Evolutionary conservation across 768 basidiomycete genomes (phyloP), one percentile per base, ranked within the genome.

Genomic region (Tremella fuciformis): DNA sequence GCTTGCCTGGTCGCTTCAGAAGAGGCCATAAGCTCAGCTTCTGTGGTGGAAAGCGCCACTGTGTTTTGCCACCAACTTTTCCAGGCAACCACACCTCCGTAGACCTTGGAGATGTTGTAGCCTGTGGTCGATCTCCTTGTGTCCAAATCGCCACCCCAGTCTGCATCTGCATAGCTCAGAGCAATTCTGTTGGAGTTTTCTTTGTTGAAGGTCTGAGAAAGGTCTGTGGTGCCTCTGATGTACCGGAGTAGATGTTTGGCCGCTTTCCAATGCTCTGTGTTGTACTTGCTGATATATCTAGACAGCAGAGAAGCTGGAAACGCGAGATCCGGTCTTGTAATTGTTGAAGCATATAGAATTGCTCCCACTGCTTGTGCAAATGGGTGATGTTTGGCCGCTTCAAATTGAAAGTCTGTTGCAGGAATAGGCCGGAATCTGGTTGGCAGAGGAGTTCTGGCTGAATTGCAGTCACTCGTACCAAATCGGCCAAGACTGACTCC

Each of bases 81-180:
- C 82, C 82, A 84, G 2, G 73, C 62, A 4, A 83, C 67, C 1
- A 78, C 66, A 3, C 77, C 80, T 0, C 77, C 76, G 19, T 65
- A 61, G n/a, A n/a, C n/a, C 29, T 79, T 44, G 8, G 70, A 64
- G 69, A 71, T 77, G 13, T 49, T 75, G 55, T 61, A 79, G 13
- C 75, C 79, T 26, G 57, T 79, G 8, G 69, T 78, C 2, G 79
- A 80, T n/a, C n/a, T n/a, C n/a, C n/a, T n/a, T n/a, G n/a, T n/a
- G n/a, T n/a, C n/a, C n/a, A n/a, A n/a, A n/a, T 71, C 11, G 34
- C 77, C 0, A 75, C 67, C 51, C 77, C 73, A 0, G 59, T 51
- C 34, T 53, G 75, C 66, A 60, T 22, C 57, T 56, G 18, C 21
- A 13, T 52, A 13, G 11, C 46, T 59, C 9, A 34, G 26, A 3